Base-by-base conservation (phyloP, 768 basidiomycete genomes). In the Tylopilus sp. region DNA sequence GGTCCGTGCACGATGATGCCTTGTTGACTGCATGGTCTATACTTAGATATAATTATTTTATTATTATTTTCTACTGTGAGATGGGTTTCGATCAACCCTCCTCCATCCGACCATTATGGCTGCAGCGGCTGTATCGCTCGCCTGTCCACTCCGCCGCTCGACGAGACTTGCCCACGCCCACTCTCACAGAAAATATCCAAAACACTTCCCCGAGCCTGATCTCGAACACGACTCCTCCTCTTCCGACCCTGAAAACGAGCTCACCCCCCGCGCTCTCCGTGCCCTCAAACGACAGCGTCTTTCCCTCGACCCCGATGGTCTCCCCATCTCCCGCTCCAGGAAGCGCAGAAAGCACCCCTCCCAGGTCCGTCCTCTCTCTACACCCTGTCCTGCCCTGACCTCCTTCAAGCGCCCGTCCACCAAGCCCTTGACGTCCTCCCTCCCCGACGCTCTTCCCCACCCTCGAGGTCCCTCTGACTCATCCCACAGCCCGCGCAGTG, bases 241-340 rank as follows among this genome's bases (percentile, higher is more conserved):
- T 6, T 51, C 50, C 6, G 63, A 65, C 56, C 56, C 52, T 23
- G 64, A 67, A 28, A 63, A 65, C 59, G 66, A 69, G 31, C 67
- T 68, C 52, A 68, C 67, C 0, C 67, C 67, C 35, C 66, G 67
- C 48, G 67, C 67, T 2, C 68, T 68, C 39, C 69, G 67, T 39
- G 67, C 67, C 0, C 66, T 68, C 60, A 68, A 68, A 25, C 67
- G 67, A 5, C 67, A 60, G 25, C 66, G 68, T 1, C 66, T 66
- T 57, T 20, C 68, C 1, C 58, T 64, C 57, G 68, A 68, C 64
- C 52, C 47, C 23, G 65, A 68, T 40, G 55, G 57, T n/a, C 49
- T 67, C 41, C 59, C 61, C n/a, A 38, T 67, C 9, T 10, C 52
- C 1, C 57, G 60, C 31, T 39, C 58, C 10, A 57, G 39, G 41